These are phyloP conservation scores for Phytopythium helicoides DNA, from an alignment of 352 stramenopile genomes.

Conservation along the genomic window DNA sequence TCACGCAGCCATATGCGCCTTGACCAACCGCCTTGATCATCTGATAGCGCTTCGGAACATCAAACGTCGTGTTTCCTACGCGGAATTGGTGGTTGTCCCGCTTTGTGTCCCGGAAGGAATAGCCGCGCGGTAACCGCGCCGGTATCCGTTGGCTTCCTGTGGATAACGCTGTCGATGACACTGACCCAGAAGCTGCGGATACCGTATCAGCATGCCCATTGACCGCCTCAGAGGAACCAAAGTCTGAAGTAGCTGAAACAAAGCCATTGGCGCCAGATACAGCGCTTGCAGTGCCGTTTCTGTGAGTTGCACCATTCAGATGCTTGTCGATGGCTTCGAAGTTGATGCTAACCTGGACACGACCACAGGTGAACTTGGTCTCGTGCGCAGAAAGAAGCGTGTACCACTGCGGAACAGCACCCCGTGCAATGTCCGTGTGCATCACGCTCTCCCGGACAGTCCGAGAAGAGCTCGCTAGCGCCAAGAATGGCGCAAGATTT, in stretches of 20 bases:
- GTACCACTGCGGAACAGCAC: constrained; percentile 85
- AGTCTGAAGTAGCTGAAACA: background rate
- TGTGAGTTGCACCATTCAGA: background rate
- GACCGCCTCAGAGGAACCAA: background rate
- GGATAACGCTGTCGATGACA: constrained; percentile 2
- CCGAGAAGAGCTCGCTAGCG: constrained; percentile 75
- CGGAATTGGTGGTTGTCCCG: constrained; percentile 87
- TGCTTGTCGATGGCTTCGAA: constrained; percentile 52
- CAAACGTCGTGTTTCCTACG: constrained; percentile 85
- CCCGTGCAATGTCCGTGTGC: constrained; percentile 80
- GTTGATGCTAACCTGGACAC: constrained; percentile 84
- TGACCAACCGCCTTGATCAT: constrained; percentile 90
- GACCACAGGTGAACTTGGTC: constrained; percentile 82
- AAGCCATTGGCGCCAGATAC: background rate
- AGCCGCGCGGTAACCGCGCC: constrained; percentile 58
- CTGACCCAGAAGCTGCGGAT: background rate
- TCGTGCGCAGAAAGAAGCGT: constrained; percentile 78
- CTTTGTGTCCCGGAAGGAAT: constrained; percentile 80
- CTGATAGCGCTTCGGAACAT: constrained; percentile 82
- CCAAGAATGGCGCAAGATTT: constrained; percentile 85
- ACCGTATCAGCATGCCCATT: background rate
- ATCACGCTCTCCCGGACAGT: constrained; percentile 82
- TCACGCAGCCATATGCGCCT: constrained; percentile 91
- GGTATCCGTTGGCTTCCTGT: constrained; percentile 40
- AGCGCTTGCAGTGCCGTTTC: background rate